Evolutionary conservation across 495 filamentous ascomycete species (phyloP), one percentile per base, ranked within the genome.

Genomic region (Cladorrhinum samala): DNA sequence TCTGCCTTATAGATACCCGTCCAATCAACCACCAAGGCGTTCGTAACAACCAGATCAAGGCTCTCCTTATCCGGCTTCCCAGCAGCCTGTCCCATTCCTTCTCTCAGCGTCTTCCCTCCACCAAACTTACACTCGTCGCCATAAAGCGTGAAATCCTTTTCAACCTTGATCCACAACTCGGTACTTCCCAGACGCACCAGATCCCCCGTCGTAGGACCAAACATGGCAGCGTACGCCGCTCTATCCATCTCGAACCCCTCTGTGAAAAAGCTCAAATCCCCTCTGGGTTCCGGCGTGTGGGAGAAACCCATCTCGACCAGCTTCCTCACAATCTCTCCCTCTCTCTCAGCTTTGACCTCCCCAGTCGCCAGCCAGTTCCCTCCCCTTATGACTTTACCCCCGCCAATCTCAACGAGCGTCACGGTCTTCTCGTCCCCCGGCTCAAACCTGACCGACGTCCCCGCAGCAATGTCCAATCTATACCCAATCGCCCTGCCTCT

Each of bases 51-150:
- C 50, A 92, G 83, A 64, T 98, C 93, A 58, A 96, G 66, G 40
- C 81, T 83, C 19, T 93, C 81, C 2, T 72, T 66, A 60, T 91
- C 83, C 3, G 77, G 66, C 46, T 87, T 76, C 17, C 88, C 92
- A 30, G 82, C 86, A 6, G 91, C 88, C 71, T 95, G 91, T 9
- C 91, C 94, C 93, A 98, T 98, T 3, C 93, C 93, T 66, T 98
- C 93, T 44, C 93, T 78, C 47, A 98, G 68, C 19, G 88, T 92
- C 79, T 97, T 98, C 19, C 93, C 93, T 19, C 93, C 93, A 33
- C 93, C 93, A 71, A 98, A 97, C 43, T 85, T 85, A 64, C 91
- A 96, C 71, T 98, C 93, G 53, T 98, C 94, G 18, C 93, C 93
- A 66, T 95, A 92, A 11, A 73, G 72, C 3, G 90, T 89, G 50